These are phyloP conservation scores for Pichia phayaonensis DNA, from an alignment of 805 yeast genomes.

Conservation along the genomic window DNA sequence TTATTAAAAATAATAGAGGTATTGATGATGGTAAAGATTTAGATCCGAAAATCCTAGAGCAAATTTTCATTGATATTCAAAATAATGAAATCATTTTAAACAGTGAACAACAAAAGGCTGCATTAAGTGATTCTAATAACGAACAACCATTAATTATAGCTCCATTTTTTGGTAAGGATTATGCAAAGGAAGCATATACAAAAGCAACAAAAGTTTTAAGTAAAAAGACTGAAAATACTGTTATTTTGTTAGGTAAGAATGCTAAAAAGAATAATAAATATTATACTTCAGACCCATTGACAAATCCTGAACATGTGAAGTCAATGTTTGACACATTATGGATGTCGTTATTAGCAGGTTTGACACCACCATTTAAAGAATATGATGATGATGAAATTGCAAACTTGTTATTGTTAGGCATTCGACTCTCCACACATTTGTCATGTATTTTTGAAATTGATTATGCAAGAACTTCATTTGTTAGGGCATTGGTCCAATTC, in stretches of 20 bases:
- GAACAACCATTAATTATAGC: constrained; percentile 20
- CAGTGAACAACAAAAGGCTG: constrained; percentile 90
- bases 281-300: constrained; percentile 39
- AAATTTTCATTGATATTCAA: constrained; percentile 71
- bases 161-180: constrained; percentile 63
- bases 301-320: constrained; percentile 67
- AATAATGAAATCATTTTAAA: constrained; percentile 81
- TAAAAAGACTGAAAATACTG: constrained; percentile 76
- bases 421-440: constrained; percentile 72
- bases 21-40: constrained; percentile 87
- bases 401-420: constrained; percentile 72
- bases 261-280: constrained; percentile 51
- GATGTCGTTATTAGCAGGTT: constrained; percentile 95
- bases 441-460: constrained; percentile 78
- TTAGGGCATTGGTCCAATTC: constrained; percentile 84
- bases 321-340: constrained; percentile 91
- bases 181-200: constrained; percentile 73
- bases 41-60: constrained; percentile 62
- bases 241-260: constrained; percentile 52
- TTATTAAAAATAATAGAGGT: constrained; percentile 79
- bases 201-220: constrained; percentile 92
- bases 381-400: constrained; percentile 69
- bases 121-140: constrained; percentile 46
- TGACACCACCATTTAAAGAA: constrained; percentile 90
- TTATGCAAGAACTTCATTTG: constrained; percentile 80